These are phyloP conservation scores for Piper betle DNA, from an alignment of 164 flowering plant species.

Conservation along the genomic window DNA sequence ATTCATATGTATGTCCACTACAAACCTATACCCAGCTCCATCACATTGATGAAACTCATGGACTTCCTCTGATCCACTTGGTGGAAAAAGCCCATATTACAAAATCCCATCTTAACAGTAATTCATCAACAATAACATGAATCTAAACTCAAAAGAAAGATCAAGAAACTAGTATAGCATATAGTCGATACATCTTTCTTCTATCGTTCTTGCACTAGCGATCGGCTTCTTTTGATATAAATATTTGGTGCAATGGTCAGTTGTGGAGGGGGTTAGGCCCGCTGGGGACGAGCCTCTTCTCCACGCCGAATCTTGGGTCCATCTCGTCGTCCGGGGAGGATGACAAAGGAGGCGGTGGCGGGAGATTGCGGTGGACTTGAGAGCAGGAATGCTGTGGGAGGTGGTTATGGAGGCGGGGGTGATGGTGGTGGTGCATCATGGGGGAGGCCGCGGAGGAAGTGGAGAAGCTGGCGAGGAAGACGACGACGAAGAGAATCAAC, in stretches of 20 bases:
- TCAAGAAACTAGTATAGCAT: background rate
- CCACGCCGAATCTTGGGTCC: slow-evolving; percentile 1
- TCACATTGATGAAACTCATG: slow-evolving; percentile 2
- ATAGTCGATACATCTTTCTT: background rate
- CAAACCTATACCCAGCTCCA: background rate
- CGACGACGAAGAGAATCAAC: background rate
- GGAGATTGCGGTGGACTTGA: background rate
- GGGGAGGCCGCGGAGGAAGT: background rate
- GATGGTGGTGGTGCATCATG: background rate
- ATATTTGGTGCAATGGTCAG: background rate
- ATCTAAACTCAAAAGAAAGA: background rate
- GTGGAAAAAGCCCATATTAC: background rate
- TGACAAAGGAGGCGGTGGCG: background rate
- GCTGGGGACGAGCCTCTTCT: slow-evolving; percentile 1
- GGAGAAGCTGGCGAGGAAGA: background rate
- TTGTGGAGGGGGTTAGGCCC: slow-evolving; percentile 4
- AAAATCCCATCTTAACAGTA: background rate
- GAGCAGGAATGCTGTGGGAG: background rate
- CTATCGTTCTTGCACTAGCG: too few relatives aligned
- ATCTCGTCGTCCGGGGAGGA: slow-evolving; percentile 1
- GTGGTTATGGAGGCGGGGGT: background rate
- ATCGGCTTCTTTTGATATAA: background rate
- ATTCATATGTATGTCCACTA: background rate
- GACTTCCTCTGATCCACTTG: slow-evolving; percentile 1
- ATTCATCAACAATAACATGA: background rate